Evolutionary conservation across 1,284 basidiomycete genomes (phyloP), one percentile per base, ranked within the genome.

Genomic region (Ceratobasidium theobromae): DNA sequence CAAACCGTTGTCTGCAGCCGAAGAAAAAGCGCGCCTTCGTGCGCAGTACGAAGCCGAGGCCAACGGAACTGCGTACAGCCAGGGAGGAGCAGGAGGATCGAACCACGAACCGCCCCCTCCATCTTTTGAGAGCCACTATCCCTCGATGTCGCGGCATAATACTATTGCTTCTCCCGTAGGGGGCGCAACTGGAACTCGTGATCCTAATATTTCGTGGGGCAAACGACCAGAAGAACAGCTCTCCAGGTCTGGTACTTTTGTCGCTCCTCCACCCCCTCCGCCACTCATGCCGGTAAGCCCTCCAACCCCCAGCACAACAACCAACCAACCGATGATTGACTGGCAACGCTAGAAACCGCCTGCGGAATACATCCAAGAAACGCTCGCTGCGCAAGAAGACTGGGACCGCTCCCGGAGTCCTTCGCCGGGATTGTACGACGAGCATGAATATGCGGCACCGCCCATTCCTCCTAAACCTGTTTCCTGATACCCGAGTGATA

Each of bases 331-430:
- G 21, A 60, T 25, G 5, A 25, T 46, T 35, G n/a, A 25, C 21
- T 9, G 21, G n/a, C n/a, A n/a, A 8, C 16, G 35, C 16, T 27
- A 64, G 58, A 64, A 86, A 65, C 89, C 89, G 0, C 88, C 89
- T 3, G 82, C 75, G 6, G 84, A 88, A 55, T 91, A 91, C 72
- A 89, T 91, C 68, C 82, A 86, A 69, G 86, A 91, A 75, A 91
- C 89, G 28, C 83, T 83, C 69, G 84, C 80, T 11, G 33, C 30
- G 40, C 30, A 12, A 16, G 43, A 52, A 28, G 25, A 64, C 16
- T 64, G 58, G 58, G 58, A 64, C 23, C 48, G 38, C 18, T 64
- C 58, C 3, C 58, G 58, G 11, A 41, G 48, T 38, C 58, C 58
- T 16, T 32, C 35, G 12, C 18, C 21, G 12, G 8, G 14, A 9